phyloP scores from a whole-genome alignment of 2,329 filamentous ascomycete species.

The Penicillium italicum region DNA sequence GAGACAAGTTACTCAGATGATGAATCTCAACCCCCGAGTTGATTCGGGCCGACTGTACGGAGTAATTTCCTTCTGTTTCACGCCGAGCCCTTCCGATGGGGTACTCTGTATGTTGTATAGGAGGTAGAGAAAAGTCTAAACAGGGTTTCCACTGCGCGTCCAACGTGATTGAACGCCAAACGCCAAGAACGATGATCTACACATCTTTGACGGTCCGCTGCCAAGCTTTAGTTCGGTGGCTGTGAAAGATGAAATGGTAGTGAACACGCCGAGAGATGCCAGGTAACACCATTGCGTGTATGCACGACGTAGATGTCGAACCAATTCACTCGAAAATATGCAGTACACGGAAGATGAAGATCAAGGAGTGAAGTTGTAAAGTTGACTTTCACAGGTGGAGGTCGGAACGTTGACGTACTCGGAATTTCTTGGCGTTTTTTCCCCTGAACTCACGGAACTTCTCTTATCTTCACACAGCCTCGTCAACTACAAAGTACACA shows the following conservation, averaged over 20 bases:
- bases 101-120: too few relatives aligned
- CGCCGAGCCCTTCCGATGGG: constrained; percentile 1
- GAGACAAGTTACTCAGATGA: constrained; percentile 12
- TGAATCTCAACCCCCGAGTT: constrained; percentile 10
- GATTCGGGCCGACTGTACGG: constrained; percentile 14
- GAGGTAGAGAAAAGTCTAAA: background rate
- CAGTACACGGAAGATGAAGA: background rate
- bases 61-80: background rate
- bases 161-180: constrained; percentile 14
- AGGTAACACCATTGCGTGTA: constrained; percentile 7
- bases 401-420: background rate
- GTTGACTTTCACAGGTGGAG: background rate
- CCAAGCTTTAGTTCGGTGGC: constrained; percentile 31
- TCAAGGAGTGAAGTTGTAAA: background rate
- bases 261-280: background rate
- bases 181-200: constrained; percentile 31
- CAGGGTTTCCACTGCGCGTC: background rate
- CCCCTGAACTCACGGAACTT: constrained; percentile 12
- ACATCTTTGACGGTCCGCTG: constrained; percentile 29
- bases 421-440: background rate
- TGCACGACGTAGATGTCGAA: background rate
- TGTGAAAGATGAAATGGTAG: constrained; percentile 13
- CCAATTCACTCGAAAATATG: background rate
- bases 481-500: background rate
- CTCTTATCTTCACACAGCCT: constrained; percentile 16